These are phyloP conservation scores for Trametes pubescens DNA, from an alignment of 1,284 basidiomycete species.

Conservation along the genomic window DNA sequence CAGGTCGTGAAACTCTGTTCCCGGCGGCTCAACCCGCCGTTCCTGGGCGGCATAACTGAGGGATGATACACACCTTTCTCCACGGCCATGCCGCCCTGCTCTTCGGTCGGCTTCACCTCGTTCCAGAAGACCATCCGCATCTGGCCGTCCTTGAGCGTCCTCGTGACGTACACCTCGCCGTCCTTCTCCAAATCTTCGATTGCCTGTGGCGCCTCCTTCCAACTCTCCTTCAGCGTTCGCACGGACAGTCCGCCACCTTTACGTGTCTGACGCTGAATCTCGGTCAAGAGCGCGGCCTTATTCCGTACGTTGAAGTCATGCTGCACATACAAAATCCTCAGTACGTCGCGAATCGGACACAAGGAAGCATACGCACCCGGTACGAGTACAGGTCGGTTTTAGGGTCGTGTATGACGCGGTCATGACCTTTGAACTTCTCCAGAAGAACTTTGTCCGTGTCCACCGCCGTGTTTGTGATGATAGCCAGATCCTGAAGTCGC, in stretches of 20 bases:
- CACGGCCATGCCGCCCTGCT: slow-evolving; percentile 69
- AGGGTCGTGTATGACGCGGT: slow-evolving; percentile 79
- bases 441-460: slow-evolving; percentile 76
- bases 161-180: slow-evolving; percentile 86
- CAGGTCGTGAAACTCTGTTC: slow-evolving; percentile 82
- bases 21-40: neutral
- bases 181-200: slow-evolving; percentile 89
- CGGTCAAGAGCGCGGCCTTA: slow-evolving; percentile 81
- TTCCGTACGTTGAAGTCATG: slow-evolving; percentile 89
- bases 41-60: neutral
- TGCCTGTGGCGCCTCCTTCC: slow-evolving; percentile 84
- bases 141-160: slow-evolving; percentile 85
- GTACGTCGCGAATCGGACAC: neutral
- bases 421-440: slow-evolving; percentile 83
- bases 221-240: slow-evolving; percentile 85
- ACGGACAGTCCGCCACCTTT: slow-evolving; percentile 88
- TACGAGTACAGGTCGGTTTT: slow-evolving; percentile 89
- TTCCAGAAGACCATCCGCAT: slow-evolving; percentile 93
- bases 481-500: slow-evolving; percentile 85
- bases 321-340: slow-evolving; percentile 47
- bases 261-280: slow-evolving; percentile 82
- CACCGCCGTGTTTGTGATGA: slow-evolving; percentile 78
- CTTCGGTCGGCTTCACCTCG: slow-evolving; percentile 81
- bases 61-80: slow-evolving; percentile 73
- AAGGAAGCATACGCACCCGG: slow-evolving; percentile 56